Evolutionary conservation across 768 basidiomycete genomes (phyloP), one percentile per base, ranked within the genome.

Genomic region (Exsudoporus frostii): DNA sequence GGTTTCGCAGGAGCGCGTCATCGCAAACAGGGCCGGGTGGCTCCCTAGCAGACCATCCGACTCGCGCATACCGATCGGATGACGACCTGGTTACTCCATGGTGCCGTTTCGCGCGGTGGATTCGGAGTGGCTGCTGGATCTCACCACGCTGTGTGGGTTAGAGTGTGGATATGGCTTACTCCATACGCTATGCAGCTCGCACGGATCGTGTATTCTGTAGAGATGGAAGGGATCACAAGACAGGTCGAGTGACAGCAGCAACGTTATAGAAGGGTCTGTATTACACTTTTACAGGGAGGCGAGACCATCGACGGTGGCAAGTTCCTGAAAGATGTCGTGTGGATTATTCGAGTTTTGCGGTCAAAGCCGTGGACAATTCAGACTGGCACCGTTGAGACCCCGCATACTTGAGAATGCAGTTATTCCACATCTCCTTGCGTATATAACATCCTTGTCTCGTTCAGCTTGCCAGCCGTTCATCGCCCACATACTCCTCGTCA

Each of bases 311-410:
- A 60, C 47, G 44, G 44, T 29, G 24, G 38, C 25, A 42, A 29
- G 58, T 69, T 51, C 54, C 61, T 62, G 61, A 55, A 60, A 62
- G 45, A 25, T 49, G 48, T 57, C 51, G 56, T 44, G 41, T 61
- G 53, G 49, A 59, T 50, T 59, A 59, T 36, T 53, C 45, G 41
- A 53, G 46, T 29, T 51, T 33, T 33, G 48, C 29, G 51, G 51
- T 30, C 41, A 34, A 36, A 49, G 48, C 50, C 47, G 65, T 66
- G 50, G 60, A 38, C 53, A 51, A 46, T 50, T 50, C 48, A 58
- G 5, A 44, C 44, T 67, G 62, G 67, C 62, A 61, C 50, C 54
- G 51, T 57, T 54, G 52, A 64, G 67, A 70, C 67, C 68, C 66
- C 66, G 64, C 59, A 48, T 62, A 54, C 59, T 64, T 43, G 51